Base-by-base conservation (phyloP, 306 rosid genomes). In the Boehmeria nivea region DNA sequence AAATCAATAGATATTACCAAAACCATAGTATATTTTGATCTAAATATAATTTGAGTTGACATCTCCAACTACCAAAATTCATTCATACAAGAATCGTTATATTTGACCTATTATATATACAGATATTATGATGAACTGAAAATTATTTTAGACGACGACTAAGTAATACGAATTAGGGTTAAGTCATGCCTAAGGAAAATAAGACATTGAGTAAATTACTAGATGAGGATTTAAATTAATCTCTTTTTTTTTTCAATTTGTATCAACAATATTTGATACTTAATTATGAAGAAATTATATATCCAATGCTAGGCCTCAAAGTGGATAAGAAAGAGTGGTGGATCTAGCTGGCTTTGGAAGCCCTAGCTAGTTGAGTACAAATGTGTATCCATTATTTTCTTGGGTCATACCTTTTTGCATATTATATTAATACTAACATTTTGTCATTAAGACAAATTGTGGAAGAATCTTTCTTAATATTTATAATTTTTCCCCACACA, bases 331-430 rank as follows among this genome's bases (percentile, higher is more conserved):
- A 64, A 25, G 51, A 51, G 62, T 57, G 60, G 65, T 62, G 56
- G 21, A 57, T 60, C 61, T 51, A 45, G 57, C 47, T 58, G 59
- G 57, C 58, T 43, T 59, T 36, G 9, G 6, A 4, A 24, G 15
- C 60, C 19, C 31, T 40, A n/a, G 34, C 47, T 40, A 59, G 46
- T 53, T 60, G 46, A 28, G 37, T 47, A 61, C 51, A 54, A 37
- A 65, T 54, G 68, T 48, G 72, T 40, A 31, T 61, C 57, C 60
- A 40, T 66, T 31, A 31, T 10, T 65, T 57, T 59, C 36, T 21
- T 17, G 17, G 52, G 20, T 8, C 51, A 56, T 34, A 24, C 16
- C 31, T 52, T 53, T 63, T 52, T 21, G 23, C 12, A 14, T 33
- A 16, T 9, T 23, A 39, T 52, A 28, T 13, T 49, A 54, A 2